Evolutionary conservation across 441 rosid genomes (phyloP), one percentile per base, ranked within the genome.

Genomic region (Populus trichocarpa): DNA sequence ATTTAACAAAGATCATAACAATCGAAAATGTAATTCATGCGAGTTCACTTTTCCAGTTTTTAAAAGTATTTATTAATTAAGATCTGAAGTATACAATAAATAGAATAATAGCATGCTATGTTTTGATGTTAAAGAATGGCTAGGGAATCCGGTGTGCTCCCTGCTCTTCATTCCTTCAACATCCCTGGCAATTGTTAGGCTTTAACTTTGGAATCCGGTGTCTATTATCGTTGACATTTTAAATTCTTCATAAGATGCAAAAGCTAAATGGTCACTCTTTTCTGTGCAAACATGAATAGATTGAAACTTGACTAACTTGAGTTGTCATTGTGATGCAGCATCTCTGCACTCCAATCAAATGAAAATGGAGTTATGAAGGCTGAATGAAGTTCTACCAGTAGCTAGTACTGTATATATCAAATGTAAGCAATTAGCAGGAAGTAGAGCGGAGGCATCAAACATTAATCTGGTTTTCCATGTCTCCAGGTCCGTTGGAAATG

Each of bases 311-410:
- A 26, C 18, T 26, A 23, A 3, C 32, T 30, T 30, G 6, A 66
- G 18, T 1, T 66, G 32, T 66, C 69, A 26, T 28, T 26, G 69
- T 66, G n/a, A 66, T 66, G 69, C 69, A 92, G 93, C 81, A 59
- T 75, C 87, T 23, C 80, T 88, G 82, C 91, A 84, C 66, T 83
- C 89, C 18, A 90, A 83, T 84, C 91, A 83, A 82, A 72, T 85
- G 88, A 92, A 88, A 85, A 90, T 88, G 97, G 96, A 30, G 32
- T 30, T 30, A 30, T 30, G 32, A 91, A 84, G 82, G 67, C 20
- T 2, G 82, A 81, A 50, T 25, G 83, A 79, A 65, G 68, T 67
- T 73, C 74, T 14, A 74, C 69, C 61, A 4, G 74, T 83, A 83
- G 85, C 80, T 80, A 74, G 83, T 85, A 81, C 64, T 89, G 84